Evolutionary conservation across 2,329 filamentous ascomycete genomes (phyloP).

Genomic region (Alternaria panax): DNA sequence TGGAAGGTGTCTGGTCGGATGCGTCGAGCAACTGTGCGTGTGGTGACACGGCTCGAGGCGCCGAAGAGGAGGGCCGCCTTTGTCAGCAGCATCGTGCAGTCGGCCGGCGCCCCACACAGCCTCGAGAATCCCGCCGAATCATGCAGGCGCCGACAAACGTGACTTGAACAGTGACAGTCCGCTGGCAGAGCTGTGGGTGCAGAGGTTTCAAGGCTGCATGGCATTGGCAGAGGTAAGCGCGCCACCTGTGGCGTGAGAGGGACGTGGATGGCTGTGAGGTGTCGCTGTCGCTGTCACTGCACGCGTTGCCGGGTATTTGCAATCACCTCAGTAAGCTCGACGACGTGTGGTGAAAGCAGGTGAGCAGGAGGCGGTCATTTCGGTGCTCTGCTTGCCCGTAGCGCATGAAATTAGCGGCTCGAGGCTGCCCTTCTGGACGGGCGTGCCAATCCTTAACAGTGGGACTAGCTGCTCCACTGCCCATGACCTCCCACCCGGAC

Average conservation of each 20-base stretch:
- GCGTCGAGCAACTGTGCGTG: neutral
- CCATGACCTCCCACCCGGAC: conserved; percentile 29
- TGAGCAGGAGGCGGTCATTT: neutral
- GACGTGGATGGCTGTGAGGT: no score
- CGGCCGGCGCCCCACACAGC: conserved; percentile 8
- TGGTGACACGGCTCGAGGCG: neutral
- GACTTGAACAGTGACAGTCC: neutral
- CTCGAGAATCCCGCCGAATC: conserved; percentile 1
- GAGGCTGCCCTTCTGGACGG: conserved; percentile 19
- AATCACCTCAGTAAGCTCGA: no score
- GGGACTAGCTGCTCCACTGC: conserved; percentile 24
- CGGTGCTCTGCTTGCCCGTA: neutral
- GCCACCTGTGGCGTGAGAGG: neutral
- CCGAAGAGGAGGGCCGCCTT: conserved; percentile 1
- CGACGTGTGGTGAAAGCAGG: no score
- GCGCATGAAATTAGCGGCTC: conserved; percentile 26
- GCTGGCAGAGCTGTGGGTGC: neutral
- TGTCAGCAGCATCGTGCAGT: conserved; percentile 16
- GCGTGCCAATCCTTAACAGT: conserved; percentile 7
- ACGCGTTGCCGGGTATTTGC: no score
- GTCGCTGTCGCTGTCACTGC: no score
- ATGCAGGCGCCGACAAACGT: conserved; percentile 1
- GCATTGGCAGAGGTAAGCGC: conserved; percentile 1
- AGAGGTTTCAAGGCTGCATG: neutral
- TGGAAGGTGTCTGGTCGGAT: neutral